phyloP scores from a whole-genome alignment of 768 basidiomycete species.

The Pleurotus ostreatus region DNA sequence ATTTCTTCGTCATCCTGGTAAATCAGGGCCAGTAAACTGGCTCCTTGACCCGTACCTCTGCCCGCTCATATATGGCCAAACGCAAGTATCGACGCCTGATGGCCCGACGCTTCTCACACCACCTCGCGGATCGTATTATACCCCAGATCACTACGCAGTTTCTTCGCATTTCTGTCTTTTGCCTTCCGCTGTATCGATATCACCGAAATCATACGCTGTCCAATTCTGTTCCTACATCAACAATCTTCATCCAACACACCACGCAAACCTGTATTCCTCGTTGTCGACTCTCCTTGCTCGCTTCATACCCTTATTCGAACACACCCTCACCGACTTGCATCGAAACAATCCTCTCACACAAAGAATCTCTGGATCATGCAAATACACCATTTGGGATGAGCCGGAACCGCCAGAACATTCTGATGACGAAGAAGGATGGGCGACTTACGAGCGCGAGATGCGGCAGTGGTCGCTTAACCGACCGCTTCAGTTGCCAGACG shows the following conservation, averaged over 20 bases:
- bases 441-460: conserved; percentile 35
- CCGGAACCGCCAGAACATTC: conserved; percentile 45
- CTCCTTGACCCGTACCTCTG: conserved; percentile 39
- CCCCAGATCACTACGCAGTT: conserved; percentile 33
- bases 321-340: conserved; percentile 48
- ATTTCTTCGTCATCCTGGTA: conserved; percentile 14
- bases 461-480: conserved; percentile 38
- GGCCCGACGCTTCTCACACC: conserved; percentile 16
- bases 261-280: conserved; percentile 24
- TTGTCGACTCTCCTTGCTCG: conserved; percentile 28
- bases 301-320: conserved; percentile 48
- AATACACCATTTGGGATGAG: conserved; percentile 43
- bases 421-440: conserved; percentile 47
- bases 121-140: conserved; percentile 19
- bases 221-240: conserved; percentile 50
- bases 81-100: conserved; percentile 28
- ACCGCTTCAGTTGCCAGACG: conserved; percentile 42
- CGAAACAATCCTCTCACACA: conserved; percentile 39
- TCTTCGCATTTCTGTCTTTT: conserved; percentile 36
- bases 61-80: conserved; percentile 35
- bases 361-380: conserved; percentile 37
- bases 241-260: conserved; percentile 36
- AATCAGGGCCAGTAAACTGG: conserved; percentile 15
- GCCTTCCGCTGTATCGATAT: conserved; percentile 40
- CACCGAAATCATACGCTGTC: conserved; percentile 19